These are phyloP conservation scores for Erythrophleum ivorense DNA, from an alignment of 331 rosid genomes.

Conservation along the genomic window DNA sequence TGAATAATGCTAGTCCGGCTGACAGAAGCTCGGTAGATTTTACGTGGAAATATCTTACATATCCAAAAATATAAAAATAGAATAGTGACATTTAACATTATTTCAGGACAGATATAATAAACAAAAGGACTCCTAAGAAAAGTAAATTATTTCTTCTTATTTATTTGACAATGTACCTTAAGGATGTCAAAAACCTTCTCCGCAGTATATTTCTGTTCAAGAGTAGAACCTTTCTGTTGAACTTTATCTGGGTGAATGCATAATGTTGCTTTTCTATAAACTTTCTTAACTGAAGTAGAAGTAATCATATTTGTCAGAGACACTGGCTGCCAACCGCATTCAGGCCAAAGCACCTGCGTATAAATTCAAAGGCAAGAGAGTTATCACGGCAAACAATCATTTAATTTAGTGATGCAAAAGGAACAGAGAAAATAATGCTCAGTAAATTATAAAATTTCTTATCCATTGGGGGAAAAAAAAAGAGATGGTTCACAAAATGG, in stretches of 20 bases:
- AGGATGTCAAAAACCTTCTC: conserved; percentile 98
- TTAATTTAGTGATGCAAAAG: neutral
- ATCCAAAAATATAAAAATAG: neutral
- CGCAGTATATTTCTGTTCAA: conserved; percentile 82
- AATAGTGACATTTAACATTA: conserved; percentile 1
- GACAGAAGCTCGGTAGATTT: conserved; percentile 19
- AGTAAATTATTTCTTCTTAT: conserved; percentile 27
- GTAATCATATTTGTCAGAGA: conserved; percentile 84
- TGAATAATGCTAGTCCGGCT: conserved; percentile 25
- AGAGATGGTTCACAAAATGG: neutral
- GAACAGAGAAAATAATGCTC: neutral
- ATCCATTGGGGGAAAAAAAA: too few relatives aligned
- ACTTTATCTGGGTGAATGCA: conserved; percentile 95
- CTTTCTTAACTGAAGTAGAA: conserved; percentile 75
- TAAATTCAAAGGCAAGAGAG: conserved; percentile 39
- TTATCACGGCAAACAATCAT: conserved; percentile 28
- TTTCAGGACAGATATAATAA: conserved; percentile 15
- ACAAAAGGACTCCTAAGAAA: conserved; percentile 12
- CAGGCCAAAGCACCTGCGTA: conserved; percentile 87
- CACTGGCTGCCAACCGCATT: conserved; percentile 85
- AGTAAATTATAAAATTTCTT: neutral
- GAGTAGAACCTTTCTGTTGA: conserved; percentile 89
- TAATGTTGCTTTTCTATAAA: conserved; percentile 80
- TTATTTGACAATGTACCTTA: conserved; percentile 57
- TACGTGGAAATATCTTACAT: neutral